These are phyloP conservation scores for Fusarium virguliforme DNA, from an alignment of 2,329 filamentous ascomycete species.

Conservation along the genomic window DNA sequence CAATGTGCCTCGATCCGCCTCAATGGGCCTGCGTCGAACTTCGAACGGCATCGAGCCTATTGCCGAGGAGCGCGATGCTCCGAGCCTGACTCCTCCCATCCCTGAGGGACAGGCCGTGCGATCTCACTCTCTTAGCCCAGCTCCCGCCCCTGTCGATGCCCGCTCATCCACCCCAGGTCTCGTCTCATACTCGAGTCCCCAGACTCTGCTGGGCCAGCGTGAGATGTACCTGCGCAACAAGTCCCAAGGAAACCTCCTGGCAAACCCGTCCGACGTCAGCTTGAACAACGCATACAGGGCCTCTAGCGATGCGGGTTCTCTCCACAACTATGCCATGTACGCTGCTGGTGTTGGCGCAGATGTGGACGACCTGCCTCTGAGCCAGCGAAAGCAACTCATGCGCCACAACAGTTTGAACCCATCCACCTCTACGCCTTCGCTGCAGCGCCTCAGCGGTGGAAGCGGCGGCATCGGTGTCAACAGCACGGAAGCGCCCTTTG, in stretches of 20 bases:
- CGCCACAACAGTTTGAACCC: slow-evolving; percentile 65
- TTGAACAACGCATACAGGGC: slow-evolving; percentile 50
- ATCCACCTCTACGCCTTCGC: slow-evolving; percentile 47
- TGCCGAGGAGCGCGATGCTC: slow-evolving; percentile 59
- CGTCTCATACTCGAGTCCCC: slow-evolving; percentile 67
- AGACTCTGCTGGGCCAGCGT: slow-evolving; percentile 71
- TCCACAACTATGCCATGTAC: slow-evolving; percentile 58
- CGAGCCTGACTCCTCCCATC: slow-evolving; percentile 33
- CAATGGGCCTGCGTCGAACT: slow-evolving; percentile 47
- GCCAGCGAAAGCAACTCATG: slow-evolving; percentile 75
- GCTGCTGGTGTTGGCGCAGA: slow-evolving; percentile 58
- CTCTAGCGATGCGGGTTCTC: slow-evolving; percentile 61
- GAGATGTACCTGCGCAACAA: slow-evolving; percentile 70
- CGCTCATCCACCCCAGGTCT: slow-evolving; percentile 61
- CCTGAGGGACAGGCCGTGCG: slow-evolving; percentile 37
- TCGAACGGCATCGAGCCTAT: slow-evolving; percentile 60
- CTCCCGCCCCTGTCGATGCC: slow-evolving; percentile 41
- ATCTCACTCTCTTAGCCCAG: slow-evolving; percentile 40
- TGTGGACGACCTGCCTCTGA: slow-evolving; percentile 80
- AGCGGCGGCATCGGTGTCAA: slow-evolving; percentile 52
- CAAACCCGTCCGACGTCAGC: slow-evolving; percentile 49
- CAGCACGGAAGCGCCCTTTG: slow-evolving; percentile 58
- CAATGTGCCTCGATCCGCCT: slow-evolving; percentile 43
- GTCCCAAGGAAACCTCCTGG: slow-evolving; percentile 61
- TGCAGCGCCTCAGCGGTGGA: slow-evolving; percentile 48